phyloP scores from a whole-genome alignment of 1,139 yeast species.

The Saccharomyces hybrid region DNA sequence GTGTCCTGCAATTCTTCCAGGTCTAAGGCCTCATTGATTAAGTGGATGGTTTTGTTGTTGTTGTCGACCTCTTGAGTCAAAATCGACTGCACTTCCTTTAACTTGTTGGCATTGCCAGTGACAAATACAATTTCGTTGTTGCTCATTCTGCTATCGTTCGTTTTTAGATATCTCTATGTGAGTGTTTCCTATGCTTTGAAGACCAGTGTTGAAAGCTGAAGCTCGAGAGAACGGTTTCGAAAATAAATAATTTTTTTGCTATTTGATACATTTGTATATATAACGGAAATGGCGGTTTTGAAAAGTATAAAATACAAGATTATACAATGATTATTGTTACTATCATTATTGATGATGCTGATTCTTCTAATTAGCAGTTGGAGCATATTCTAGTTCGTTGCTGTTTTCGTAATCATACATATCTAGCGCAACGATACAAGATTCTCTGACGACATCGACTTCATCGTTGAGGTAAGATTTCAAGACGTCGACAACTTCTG shows the following conservation, averaged over 20 bases:
- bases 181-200: not conserved
- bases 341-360: not conserved
- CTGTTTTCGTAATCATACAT: conserved; percentile 96
- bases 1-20: conserved; percentile 89
- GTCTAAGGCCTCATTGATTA: conserved; percentile 61
- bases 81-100: conserved; percentile 74
- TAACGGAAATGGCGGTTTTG: not conserved
- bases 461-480: conserved; percentile 70
- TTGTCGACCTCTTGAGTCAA: conserved; percentile 39
- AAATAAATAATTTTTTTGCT: not conserved
- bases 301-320: not conserved
- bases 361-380: conserved; percentile 11
- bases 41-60: conserved; percentile 37
- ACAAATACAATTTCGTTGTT: conserved; percentile 40
- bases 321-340: not conserved
- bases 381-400: conserved; percentile 72
- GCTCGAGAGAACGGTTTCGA: not conserved
- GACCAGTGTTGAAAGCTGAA: not conserved
- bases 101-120: conserved; percentile 84
- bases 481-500: conserved; percentile 85
- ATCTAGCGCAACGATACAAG: conserved; percentile 93
- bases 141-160: not conserved
- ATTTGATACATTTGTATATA: not conserved
- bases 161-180: conserved; percentile 1
- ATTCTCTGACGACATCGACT: conserved; percentile 88